These are phyloP conservation scores for Botrytis sinoallii DNA, from an alignment of 2,329 filamentous ascomycete species.

Conservation along the genomic window DNA sequence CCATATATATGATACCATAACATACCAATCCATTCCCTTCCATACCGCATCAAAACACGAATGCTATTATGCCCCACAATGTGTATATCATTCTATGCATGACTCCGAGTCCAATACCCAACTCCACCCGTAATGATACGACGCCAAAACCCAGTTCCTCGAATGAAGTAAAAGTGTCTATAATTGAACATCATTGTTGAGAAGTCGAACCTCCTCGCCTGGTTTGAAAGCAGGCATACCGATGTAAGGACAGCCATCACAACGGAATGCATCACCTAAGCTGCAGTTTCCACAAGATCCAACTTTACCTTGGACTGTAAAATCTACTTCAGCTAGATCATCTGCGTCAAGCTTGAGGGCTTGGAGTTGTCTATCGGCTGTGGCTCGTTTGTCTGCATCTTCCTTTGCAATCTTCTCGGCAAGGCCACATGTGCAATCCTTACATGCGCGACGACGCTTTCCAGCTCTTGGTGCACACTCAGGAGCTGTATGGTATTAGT, in stretches of 20 bases:
- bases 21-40: background rate
- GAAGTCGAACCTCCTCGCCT: conserved; percentile 84
- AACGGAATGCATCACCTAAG: conserved; percentile 84
- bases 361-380: conserved; percentile 62
- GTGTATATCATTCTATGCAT: conserved; percentile 7
- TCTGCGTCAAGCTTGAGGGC: conserved; percentile 69
- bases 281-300: conserved; percentile 94
- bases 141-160: background rate
- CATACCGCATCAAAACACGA: background rate
- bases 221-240: conserved; percentile 95
- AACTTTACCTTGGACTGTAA: conserved; percentile 95
- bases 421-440: conserved; percentile 95
- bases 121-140: background rate
- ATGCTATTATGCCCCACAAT: background rate
- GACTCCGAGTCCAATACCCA: conserved; percentile 10
- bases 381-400: conserved; percentile 64
- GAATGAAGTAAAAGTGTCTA: conserved; percentile 40
- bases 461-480: conserved; percentile 85
- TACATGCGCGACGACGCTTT: conserved; percentile 89
- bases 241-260: conserved; percentile 75
- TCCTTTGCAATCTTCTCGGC: conserved; percentile 83
- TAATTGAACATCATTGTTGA: conserved; percentile 84
- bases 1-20: background rate
- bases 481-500: conserved; percentile 53
- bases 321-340: conserved; percentile 88